Evolutionary conservation across 2,329 filamentous ascomycete genomes (phyloP).

Genomic region (Microsporum ferrugineum): DNA sequence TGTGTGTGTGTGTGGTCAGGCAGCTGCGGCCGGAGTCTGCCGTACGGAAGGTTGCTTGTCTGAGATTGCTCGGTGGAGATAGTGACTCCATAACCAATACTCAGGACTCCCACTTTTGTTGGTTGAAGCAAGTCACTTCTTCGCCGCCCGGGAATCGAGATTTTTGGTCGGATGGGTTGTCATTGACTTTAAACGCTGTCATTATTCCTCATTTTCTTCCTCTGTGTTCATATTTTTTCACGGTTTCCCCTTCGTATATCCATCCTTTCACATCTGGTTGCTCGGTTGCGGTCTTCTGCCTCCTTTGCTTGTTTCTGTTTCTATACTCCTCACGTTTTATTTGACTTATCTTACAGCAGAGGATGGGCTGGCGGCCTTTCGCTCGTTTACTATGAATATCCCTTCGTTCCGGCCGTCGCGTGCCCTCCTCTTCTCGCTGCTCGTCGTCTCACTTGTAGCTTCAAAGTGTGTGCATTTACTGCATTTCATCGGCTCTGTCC

Average conservation of each 20-base stretch:
- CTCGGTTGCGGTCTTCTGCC: background rate
- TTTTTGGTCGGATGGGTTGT: background rate
- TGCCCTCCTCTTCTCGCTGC: conserved; percentile 20
- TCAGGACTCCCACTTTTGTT: background rate
- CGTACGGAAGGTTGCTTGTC: background rate
- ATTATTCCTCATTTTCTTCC: background rate
- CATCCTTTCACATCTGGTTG: too few relatives aligned
- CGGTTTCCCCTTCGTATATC: too few relatives aligned
- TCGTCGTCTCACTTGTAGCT: conserved; percentile 19
- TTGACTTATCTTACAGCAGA: conserved; percentile 5
- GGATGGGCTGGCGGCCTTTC: conserved; percentile 7
- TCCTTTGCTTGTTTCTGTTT: background rate
- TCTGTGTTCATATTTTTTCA: too few relatives aligned
- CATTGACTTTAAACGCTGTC: background rate
- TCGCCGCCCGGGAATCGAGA: background rate
- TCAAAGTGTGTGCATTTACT: conserved; percentile 22
- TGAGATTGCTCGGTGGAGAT: background rate
- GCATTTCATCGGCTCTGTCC: conserved; percentile 19
- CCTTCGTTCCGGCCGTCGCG: conserved; percentile 17
- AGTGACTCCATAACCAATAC: background rate
- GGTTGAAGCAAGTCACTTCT: background rate
- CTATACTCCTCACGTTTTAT: background rate
- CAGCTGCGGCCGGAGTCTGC: background rate
- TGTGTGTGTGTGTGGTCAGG: background rate
- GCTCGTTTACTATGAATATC: conserved; percentile 15